Evolutionary conservation across 805 yeast genomes (phyloP).

Genomic region (Spathaspora gorwiae): DNA sequence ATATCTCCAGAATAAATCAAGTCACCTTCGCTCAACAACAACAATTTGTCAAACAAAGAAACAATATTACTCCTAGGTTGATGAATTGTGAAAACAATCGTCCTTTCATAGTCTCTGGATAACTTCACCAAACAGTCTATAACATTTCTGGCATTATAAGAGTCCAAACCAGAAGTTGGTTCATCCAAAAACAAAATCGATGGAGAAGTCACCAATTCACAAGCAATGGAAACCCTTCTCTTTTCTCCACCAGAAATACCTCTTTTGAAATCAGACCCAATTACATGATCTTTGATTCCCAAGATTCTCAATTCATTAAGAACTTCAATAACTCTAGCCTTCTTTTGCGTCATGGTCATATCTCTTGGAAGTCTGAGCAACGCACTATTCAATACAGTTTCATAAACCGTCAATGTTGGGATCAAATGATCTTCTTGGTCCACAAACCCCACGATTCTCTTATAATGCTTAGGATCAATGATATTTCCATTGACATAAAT

Average conservation of each 20-base stretch:
- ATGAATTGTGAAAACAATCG: constrained; percentile 89
- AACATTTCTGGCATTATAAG: constrained; percentile 89
- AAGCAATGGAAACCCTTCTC: constrained; percentile 76
- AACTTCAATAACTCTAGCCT: constrained; percentile 77
- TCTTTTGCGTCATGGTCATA: constrained; percentile 72
- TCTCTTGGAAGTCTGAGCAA: constrained; percentile 75
- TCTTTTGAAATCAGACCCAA: constrained; percentile 84
- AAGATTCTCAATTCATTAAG: constrained; percentile 79
- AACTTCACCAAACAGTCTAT: constrained; percentile 77
- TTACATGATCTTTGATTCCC: constrained; percentile 75
- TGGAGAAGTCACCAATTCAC: constrained; percentile 73
- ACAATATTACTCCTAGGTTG: constrained; percentile 97
- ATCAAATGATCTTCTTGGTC: constrained; percentile 91
- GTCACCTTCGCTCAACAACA: constrained; percentile 79
- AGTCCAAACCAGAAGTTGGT: constrained; percentile 93
- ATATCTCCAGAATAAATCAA: constrained; percentile 86
- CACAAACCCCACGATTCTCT: constrained; percentile 82
- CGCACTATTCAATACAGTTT: constrained; percentile 91
- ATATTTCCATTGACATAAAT: constrained; percentile 72
- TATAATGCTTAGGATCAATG: constrained; percentile 42
- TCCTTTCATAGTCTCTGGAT: constrained; percentile 76
- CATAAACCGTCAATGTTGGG: constrained; percentile 93
- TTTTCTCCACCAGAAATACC: constrained; percentile 75
- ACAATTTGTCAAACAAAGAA: constrained; percentile 76
- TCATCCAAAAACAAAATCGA: constrained; percentile 74